A percentile compares a stretch with the other conserved stretches of the same genome.
Conservation (phyloP, 208 protist genomes). For the Crithidia fasciculata region DNA sequence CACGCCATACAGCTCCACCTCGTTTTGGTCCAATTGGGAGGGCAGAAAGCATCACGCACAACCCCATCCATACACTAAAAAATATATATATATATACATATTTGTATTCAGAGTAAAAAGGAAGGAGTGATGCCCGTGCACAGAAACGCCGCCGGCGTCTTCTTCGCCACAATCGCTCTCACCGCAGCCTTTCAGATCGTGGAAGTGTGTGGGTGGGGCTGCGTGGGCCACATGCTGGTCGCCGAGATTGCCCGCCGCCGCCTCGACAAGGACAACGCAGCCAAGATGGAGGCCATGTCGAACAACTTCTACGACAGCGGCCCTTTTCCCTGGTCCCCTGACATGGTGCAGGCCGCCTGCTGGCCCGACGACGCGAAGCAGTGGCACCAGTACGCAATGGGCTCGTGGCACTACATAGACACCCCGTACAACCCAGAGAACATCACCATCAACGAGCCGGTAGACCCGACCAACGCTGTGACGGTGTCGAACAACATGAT, state of each 20-base stretch:
- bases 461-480: conserved; percentile 27
- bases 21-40: too few relatives aligned
- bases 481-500: conserved; percentile 29
- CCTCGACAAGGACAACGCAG: conserved; percentile 36
- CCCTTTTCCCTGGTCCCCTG: conserved; percentile 58
- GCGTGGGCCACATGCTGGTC: conserved; percentile 86
- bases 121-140: background rate
- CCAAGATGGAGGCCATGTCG: conserved; percentile 40
- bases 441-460: conserved; percentile 33
- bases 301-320: conserved; percentile 49
- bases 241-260: conserved; percentile 77
- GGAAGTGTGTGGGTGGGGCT: conserved; percentile 66
- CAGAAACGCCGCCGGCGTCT: background rate
- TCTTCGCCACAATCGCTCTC: conserved; percentile 5
- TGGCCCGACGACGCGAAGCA: conserved; percentile 85
- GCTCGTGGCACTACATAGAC: conserved; percentile 80
- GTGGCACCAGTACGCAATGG: conserved; percentile 67
- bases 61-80: too few relatives aligned
- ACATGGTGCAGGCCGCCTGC: conserved; percentile 77
- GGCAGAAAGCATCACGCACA: too few relatives aligned
- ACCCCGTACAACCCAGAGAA: conserved; percentile 65
- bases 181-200: conserved; percentile 17
- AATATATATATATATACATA: too few relatives aligned
- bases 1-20: too few relatives aligned
- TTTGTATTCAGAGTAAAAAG: too few relatives aligned